Conservation (phyloP, 2,329 filamentous ascomycete species). For the Rutstroemia sp. region DNA sequence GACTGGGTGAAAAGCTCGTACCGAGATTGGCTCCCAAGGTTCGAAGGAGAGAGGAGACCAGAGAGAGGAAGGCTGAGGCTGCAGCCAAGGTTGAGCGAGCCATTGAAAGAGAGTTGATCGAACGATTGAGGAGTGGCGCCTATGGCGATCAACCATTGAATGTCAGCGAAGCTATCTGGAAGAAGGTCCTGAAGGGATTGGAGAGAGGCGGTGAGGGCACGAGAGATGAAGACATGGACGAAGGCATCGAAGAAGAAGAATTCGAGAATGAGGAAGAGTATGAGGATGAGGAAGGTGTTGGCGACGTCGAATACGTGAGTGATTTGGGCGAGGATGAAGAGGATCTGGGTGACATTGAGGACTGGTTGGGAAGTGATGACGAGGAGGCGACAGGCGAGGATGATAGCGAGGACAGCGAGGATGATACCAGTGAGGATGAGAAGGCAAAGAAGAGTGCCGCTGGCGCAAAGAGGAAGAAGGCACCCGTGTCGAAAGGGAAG, state of each 20-base stretch:
- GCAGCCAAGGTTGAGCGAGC: constrained; percentile 92
- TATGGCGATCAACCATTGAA: constrained; percentile 95
- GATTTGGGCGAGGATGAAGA: constrained; percentile 82
- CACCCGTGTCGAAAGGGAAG: constrained; percentile 26
- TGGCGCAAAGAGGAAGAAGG: constrained; percentile 43
- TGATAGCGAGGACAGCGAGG: constrained; percentile 49
- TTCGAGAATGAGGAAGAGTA: constrained; percentile 59
- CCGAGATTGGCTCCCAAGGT: constrained; percentile 90
- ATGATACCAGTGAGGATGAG: constrained; percentile 39
- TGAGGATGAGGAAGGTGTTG: constrained; percentile 57
- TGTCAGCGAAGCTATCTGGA: constrained; percentile 92
- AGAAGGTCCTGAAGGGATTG: constrained; percentile 86
- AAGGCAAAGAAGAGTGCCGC: constrained; percentile 49
- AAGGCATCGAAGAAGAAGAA: constrained; percentile 74
- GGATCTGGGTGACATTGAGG: constrained; percentile 74
- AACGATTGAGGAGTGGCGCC: constrained; percentile 81
- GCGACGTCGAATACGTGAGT: constrained; percentile 85
- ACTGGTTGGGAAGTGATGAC: constrained; percentile 76
- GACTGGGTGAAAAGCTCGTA: constrained; percentile 81
- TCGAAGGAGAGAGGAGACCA: constrained; percentile 62
- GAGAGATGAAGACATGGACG: constrained; percentile 81
- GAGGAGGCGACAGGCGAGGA: constrained; percentile 38
- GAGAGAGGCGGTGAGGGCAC: constrained; percentile 79
- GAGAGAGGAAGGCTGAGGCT: constrained; percentile 69
- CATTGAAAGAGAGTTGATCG: constrained; percentile 91